Evolutionary conservation across 2,329 filamentous ascomycete species (phyloP).

Genomic region (Beauveria sp.): DNA sequence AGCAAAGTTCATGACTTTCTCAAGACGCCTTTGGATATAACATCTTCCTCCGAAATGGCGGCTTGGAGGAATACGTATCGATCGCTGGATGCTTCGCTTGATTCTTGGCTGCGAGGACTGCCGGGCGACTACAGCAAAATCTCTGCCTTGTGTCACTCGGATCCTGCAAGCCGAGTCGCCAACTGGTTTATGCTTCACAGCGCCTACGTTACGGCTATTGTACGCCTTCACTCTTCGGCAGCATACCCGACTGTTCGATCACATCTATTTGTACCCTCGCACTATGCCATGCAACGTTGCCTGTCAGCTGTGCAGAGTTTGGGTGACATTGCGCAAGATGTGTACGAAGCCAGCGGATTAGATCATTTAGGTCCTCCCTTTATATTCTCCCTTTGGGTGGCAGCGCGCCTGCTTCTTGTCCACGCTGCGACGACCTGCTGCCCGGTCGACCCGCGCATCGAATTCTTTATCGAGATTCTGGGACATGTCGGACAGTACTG

Average conservation of each 20-base stretch:
- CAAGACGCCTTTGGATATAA: slow-evolving; percentile 31
- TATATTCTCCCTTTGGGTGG: slow-evolving; percentile 38
- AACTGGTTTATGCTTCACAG: slow-evolving; percentile 41
- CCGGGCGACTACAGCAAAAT: slow-evolving; percentile 39
- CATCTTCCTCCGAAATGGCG: slow-evolving; percentile 30
- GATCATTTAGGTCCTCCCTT: slow-evolving; percentile 36
- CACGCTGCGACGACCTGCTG: slow-evolving; percentile 32
- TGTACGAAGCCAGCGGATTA: slow-evolving; percentile 34
- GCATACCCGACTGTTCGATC: slow-evolving; percentile 34
- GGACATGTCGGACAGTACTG: slow-evolving; percentile 34
- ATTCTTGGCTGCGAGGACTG: slow-evolving; percentile 34
- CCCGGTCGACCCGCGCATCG: slow-evolving; percentile 30
- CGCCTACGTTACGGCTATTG: slow-evolving; percentile 36
- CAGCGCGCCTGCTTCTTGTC: slow-evolving; percentile 32
- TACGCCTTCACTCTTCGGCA: slow-evolving; percentile 36
- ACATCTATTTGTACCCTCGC: slow-evolving; percentile 34
- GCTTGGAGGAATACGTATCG: slow-evolving; percentile 35
- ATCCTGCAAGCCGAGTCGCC: slow-evolving; percentile 36
- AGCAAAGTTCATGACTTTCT: slow-evolving; percentile 37
- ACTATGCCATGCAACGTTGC: slow-evolving; percentile 38
- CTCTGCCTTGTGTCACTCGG: slow-evolving; percentile 36
- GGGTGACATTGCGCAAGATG: slow-evolving; percentile 35
- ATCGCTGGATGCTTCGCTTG: slow-evolving; percentile 30
- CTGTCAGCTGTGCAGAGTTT: slow-evolving; percentile 36
- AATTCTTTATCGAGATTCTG: slow-evolving; percentile 37